Base-by-base conservation (phyloP, 495 filamentous ascomycete genomes). In the Baudoinia panamericana region DNA sequence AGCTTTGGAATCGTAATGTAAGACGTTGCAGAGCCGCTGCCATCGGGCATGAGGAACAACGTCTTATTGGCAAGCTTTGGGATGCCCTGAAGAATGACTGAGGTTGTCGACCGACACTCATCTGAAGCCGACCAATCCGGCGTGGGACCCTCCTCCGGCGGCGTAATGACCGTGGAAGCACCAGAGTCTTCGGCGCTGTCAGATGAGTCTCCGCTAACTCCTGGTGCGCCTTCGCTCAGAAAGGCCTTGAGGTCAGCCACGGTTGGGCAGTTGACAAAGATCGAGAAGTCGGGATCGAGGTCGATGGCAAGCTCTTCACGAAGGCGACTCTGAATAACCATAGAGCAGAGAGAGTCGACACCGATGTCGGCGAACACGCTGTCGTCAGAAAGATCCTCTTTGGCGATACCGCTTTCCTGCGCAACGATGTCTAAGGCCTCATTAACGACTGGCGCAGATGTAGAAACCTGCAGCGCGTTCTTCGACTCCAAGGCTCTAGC, bases 391-490 rank as follows among this genome's bases (percentile, higher is more conserved):
- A 84, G 63, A 45, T 84, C 80, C 21, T 70, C 65, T 13, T 71
- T 58, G 24, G 66, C 67, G 38, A 81, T 65, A 32, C 77, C 78
- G 30, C 77, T 68, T 52, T 84, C 79, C 43, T 70, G 69, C 18
- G 78, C 75, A 27, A 84, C 61, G 23, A 84, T 5, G 5, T 5
- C 17, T 12, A 36, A 20, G 19, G 23, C 12, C 7, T 36, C 19
- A n/a, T n/a, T n/a, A n/a, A n/a, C n/a, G n/a, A n/a, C n/a, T n/a
- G n/a, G n/a, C n/a, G n/a, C n/a, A n/a, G n/a, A n/a, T n/a, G n/a
- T n/a, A n/a, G n/a, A n/a, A n/a, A n/a, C n/a, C n/a, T n/a, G n/a
- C n/a, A n/a, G n/a, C n/a, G n/a, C n/a, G n/a, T n/a, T n/a, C n/a
- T n/a, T n/a, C n/a, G n/a, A n/a, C n/a, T n/a, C n/a, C n/a, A n/a